phyloP scores from a whole-genome alignment of 2,329 filamentous ascomycete species.

The Xylariaceae sp. region DNA sequence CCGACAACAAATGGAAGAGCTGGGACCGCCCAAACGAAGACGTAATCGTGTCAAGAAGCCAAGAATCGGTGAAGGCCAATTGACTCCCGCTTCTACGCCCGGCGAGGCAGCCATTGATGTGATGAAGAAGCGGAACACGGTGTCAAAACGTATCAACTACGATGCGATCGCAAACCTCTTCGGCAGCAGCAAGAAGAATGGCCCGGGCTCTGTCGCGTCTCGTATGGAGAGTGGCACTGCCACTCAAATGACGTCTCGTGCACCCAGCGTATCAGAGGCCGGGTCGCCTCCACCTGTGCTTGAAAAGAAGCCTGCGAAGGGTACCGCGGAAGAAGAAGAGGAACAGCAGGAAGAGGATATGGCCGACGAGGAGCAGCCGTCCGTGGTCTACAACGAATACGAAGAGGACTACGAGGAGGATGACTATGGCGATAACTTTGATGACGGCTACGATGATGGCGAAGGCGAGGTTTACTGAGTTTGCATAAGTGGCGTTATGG shows the following conservation, averaged over 20 bases:
- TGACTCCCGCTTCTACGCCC: constrained; percentile 60
- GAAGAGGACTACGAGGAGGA: constrained; percentile 23
- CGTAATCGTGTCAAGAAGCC: constrained; percentile 46
- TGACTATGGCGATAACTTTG: constrained; percentile 27
- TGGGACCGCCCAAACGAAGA: constrained; percentile 50
- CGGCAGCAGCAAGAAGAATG: constrained; percentile 40
- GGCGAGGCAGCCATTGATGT: constrained; percentile 65
- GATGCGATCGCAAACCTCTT: constrained; percentile 56
- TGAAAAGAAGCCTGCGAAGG: constrained; percentile 33
- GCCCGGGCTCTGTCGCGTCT: constrained; percentile 45
- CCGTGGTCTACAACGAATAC: constrained; percentile 35
- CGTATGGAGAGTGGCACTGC: constrained; percentile 40
- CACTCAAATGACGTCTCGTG: constrained; percentile 33
- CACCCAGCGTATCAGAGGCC: constrained; percentile 31
- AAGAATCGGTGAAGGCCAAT: constrained; percentile 59
- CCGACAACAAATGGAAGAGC: constrained; percentile 57
- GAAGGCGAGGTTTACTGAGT: constrained; percentile 27
- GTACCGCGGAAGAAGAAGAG: constrained; percentile 32
- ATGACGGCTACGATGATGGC: constrained; percentile 32
- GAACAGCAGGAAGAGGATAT: constrained; percentile 34
- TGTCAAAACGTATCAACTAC: constrained; percentile 73
- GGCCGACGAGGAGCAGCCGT: constrained; percentile 34
- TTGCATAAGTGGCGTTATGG: constrained; percentile 2
- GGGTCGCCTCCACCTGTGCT: constrained; percentile 26
- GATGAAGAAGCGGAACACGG: constrained; percentile 57